These are phyloP conservation scores for Penicillium diatomitis DNA, from an alignment of 495 filamentous ascomycete genomes.

Conservation along the genomic window DNA sequence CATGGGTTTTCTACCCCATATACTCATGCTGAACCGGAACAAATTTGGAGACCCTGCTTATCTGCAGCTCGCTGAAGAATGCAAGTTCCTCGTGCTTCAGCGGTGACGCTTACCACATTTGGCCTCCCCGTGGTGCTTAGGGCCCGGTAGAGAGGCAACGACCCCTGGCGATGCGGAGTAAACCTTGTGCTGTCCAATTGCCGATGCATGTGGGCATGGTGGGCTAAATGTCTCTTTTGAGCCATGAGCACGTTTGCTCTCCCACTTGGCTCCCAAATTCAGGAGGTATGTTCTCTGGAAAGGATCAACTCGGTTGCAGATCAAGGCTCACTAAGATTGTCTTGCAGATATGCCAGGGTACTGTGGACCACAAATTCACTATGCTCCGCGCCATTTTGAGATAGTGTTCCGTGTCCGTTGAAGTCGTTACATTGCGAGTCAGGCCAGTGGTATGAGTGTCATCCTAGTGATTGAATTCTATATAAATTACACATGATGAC, in stretches of 20 bases:
- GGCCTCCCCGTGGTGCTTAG: constrained; percentile 1
- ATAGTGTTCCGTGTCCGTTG: constrained; percentile 6
- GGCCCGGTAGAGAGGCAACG: background rate
- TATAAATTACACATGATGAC: no score
- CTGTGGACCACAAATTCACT: background rate
- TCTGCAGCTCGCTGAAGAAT: constrained; percentile 4
- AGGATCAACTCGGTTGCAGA: no score
- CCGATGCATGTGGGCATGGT: background rate
- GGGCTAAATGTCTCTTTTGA: no score
- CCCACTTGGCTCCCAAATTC: no score
- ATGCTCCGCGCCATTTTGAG: constrained; percentile 8
- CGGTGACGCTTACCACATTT: background rate
- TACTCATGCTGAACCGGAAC: no score
- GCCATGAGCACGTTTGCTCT: no score
- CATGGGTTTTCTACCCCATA: background rate
- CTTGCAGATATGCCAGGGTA: background rate
- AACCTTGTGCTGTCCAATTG: background rate
- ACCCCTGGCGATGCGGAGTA: background rate
- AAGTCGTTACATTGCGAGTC: background rate
- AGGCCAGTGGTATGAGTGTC: background rate
- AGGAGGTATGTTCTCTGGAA: no score
- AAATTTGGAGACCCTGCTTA: background rate
- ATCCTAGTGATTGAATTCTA: no score
- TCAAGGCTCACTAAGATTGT: no score
- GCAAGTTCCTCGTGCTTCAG: background rate